Evolutionary conservation across 2,329 filamentous ascomycete species (phyloP).

Genomic region (Arthroderma sp.): DNA sequence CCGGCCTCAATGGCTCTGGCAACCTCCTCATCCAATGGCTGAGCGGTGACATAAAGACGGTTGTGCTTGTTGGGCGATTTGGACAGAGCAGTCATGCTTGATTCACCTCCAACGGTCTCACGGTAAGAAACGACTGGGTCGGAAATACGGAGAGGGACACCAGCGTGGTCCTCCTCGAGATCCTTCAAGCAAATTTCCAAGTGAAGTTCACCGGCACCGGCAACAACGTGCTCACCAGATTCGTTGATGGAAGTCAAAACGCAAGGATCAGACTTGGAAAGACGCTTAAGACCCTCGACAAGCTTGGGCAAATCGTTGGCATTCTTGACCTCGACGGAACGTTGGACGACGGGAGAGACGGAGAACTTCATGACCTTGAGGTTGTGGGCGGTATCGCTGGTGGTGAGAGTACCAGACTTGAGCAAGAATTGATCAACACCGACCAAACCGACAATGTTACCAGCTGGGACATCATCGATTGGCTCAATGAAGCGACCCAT

Average conservation of each 20-base stretch:
- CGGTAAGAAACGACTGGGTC: conserved; percentile 98
- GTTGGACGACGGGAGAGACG: conserved; percentile 95
- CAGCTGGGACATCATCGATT: conserved; percentile 96
- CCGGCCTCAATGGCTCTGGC: conserved; percentile 77
- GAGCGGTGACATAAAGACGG: conserved; percentile 91
- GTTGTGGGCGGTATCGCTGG: conserved; percentile 96
- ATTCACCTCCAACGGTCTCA: conserved; percentile 77
- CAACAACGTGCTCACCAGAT: conserved; percentile 97
- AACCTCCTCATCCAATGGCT: conserved; percentile 86
- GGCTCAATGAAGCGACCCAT: conserved; percentile 99
- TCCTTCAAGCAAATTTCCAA: conserved; percentile 99
- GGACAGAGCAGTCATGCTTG: conserved; percentile 91
- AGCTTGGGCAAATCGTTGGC: conserved; percentile 99
- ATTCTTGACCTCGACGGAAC: conserved; percentile 99
- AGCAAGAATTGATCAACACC: conserved; percentile 99
- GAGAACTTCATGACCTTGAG: conserved; percentile 99
- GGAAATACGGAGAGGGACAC: conserved; percentile 93
- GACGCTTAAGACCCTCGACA: conserved; percentile 99
- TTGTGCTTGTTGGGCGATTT: conserved; percentile 99
- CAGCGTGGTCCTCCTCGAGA: conserved; percentile 97
- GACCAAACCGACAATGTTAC: conserved; percentile 99
- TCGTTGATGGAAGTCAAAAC: conserved; percentile 80
- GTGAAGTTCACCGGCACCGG: conserved; percentile 97
- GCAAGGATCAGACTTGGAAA: conserved; percentile 99
- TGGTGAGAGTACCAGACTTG: conserved; percentile 99